Evolutionary conservation across 106 monocot species (phyloP), one percentile per base, ranked within the genome.

Genomic region (Triglochin maritima): DNA sequence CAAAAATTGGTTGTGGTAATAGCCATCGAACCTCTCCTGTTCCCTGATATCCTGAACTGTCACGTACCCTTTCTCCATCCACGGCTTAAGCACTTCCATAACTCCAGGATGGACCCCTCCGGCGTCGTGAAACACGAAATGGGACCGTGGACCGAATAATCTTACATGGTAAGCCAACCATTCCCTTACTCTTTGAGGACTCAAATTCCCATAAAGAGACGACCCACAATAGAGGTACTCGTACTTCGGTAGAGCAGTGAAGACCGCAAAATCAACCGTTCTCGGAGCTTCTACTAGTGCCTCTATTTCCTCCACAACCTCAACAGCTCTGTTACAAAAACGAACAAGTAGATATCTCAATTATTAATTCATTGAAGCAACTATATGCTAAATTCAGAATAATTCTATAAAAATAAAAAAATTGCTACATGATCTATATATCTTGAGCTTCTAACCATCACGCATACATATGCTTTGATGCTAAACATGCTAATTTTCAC

Each of bases 1-100:
- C 66, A 91, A 57, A 78, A 91, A 91, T 76, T 91, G 90, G 64
- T 91, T 91, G 51, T 91, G 84, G 77, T 91, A 91, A 70, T 91
- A 91, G 4, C 90, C 90, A 66, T 91, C 90, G 48, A 82, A 87
- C 70, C 75, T 49, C 78, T 82, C 86, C 73, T 87, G 84, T 14
- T 78, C 87, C 62, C 80, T 68, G 15, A 91, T 59, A 57, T 91
- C 90, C 67, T 91, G 79, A 47, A 91, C 43, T 0, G 82, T 91
- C 64, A 84, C 69, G 14, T 72, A 0, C 46, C 87, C 87, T 47
- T 66, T 67, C 74, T 80, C 82, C 41, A 91, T 73, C 90, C 90
- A 91, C 54, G 87, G 87, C 67, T 69, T 47, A 10, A 91, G 73
- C 63, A 87, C 87, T 49, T 73, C 70, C 78, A 72, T 65, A 72